Evolutionary conservation across 192 early-diverging fungal genomes (phyloP).

Genomic region (Entomortierella lignicola): DNA sequence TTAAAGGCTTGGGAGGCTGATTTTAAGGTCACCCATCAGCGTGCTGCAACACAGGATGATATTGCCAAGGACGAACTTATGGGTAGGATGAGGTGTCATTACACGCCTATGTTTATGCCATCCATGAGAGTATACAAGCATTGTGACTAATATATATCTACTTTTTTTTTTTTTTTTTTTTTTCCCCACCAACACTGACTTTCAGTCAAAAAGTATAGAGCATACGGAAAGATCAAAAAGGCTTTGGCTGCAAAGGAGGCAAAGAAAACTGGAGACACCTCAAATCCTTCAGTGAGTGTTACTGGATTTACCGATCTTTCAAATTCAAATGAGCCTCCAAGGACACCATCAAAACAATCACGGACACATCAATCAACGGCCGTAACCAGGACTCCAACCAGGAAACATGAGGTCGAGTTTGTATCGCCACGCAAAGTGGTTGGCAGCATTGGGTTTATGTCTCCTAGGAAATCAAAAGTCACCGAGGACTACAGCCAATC

Average conservation of each 20-base stretch:
- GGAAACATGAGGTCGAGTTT: slow-evolving; percentile 40
- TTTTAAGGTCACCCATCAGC: slow-evolving; percentile 24
- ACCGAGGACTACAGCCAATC: slow-evolving; percentile 10
- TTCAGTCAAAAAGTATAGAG: slow-evolving; percentile 31
- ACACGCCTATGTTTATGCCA: no score
- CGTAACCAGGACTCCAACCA: slow-evolving; percentile 12
- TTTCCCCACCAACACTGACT: background rate
- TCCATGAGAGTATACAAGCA: no score
- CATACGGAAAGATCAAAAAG: slow-evolving; percentile 36
- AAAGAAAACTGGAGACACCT: background rate
- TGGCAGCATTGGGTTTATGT: slow-evolving; percentile 37
- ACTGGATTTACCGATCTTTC: background rate
- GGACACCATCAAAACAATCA: slow-evolving; percentile 15
- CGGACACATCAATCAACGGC: slow-evolving; percentile 8
- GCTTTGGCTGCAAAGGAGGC: slow-evolving; percentile 18
- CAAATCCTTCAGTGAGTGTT: background rate
- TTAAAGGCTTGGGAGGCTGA: slow-evolving; percentile 39
- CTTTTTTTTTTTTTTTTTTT: no score
- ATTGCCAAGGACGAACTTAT: slow-evolving; percentile 31
- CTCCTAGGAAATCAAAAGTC: slow-evolving; percentile 13
- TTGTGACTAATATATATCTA: no score
- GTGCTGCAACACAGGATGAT: slow-evolving; percentile 43
- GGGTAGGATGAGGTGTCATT: slow-evolving; percentile 17
- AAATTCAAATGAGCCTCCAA: background rate
- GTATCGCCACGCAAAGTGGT: slow-evolving; percentile 28